Evolutionary conservation across 345 rosid genomes (phyloP), one percentile per base, ranked within the genome.

Genomic region (Brassica carinata): DNA sequence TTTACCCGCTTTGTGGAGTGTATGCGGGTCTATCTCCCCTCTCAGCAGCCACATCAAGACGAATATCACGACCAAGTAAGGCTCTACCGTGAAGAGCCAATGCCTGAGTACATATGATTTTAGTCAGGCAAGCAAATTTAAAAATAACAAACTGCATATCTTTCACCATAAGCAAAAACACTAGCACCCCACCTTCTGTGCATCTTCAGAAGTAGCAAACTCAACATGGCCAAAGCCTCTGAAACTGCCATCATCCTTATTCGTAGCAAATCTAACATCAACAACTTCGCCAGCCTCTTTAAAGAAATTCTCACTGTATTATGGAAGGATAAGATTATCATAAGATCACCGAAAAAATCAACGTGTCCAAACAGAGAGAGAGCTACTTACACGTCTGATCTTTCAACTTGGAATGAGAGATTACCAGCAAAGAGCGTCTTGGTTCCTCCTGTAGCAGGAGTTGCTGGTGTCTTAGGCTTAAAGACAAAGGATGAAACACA

Each of bases 221-320:
- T 93, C 97, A 80, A 93, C 96, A 76, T 93, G 97, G 14, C 95
- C 96, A 77, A 67, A 93, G 0, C 99, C 98, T 85, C 76, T 92
- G 38, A 88, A 87, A 4, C 84, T 83, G 48, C 88, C 91, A 63
- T 82, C 84, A 0, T 92, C 94, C 1, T 63, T 67, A 33, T 73
- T 84, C 5, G 81, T n/a, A 17, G 92, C 77, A 13, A 96, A 81
- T 73, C 97, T 92, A 5, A 93, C 87, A 84, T 92, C 97, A 74
- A 85, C 88, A 23, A 92, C 38, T 83, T 93, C 94, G 27, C 92
- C 98, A 65, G 27, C 89, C 64, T 61, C 90, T 76, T 89, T 83
- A 77, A 93, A 96, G 90, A 96, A 93, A 59, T 84, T 65, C 75
- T 77, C 89, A 14, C 98, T 93, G 94, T 26, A 86, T 43, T 43